A percentile compares a stretch with the other conserved stretches of the same genome.
These are phyloP conservation scores for Vigna nakashimae DNA, from an alignment of 306 rosid species.

Conservation along the genomic window DNA sequence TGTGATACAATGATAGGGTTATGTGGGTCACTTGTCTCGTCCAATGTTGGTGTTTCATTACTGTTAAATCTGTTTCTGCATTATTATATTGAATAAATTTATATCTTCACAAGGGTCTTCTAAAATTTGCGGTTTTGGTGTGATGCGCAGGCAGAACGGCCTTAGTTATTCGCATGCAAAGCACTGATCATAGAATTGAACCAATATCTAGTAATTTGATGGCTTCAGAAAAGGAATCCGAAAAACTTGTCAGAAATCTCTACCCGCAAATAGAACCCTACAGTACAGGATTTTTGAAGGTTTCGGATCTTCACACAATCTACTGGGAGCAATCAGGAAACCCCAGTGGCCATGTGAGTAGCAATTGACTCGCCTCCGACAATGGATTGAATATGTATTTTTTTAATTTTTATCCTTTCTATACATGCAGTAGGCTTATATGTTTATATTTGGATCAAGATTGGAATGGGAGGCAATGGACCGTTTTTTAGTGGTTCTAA, in stretches of 20 bases:
- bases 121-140: conserved; percentile 34
- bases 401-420: neutral
- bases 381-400: conserved; percentile 8
- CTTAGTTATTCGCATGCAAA: conserved; percentile 47
- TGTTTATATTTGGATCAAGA: conserved; percentile 22
- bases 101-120: neutral
- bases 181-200: conserved; percentile 51
- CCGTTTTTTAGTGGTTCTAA: conserved; percentile 22
- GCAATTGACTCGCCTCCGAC: neutral
- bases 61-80: neutral
- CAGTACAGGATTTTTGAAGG: conserved; percentile 72
- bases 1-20: neutral
- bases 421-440: neutral
- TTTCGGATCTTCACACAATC: conserved; percentile 79
- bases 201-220: conserved; percentile 48
- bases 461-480: conserved; percentile 26
- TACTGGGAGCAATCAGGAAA: conserved; percentile 98
- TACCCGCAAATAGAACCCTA: conserved; percentile 74
- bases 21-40: neutral
- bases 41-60: conserved; percentile 15
- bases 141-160: conserved; percentile 53
- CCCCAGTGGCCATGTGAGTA: conserved; percentile 85
- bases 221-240: conserved; percentile 61
- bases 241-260: conserved; percentile 56
- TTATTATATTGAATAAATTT: neutral